A percentile compares a stretch with the other conserved stretches of the same genome.
phyloP scores from a whole-genome alignment of 345 rosid species.

The Kandelia obovata region DNA sequence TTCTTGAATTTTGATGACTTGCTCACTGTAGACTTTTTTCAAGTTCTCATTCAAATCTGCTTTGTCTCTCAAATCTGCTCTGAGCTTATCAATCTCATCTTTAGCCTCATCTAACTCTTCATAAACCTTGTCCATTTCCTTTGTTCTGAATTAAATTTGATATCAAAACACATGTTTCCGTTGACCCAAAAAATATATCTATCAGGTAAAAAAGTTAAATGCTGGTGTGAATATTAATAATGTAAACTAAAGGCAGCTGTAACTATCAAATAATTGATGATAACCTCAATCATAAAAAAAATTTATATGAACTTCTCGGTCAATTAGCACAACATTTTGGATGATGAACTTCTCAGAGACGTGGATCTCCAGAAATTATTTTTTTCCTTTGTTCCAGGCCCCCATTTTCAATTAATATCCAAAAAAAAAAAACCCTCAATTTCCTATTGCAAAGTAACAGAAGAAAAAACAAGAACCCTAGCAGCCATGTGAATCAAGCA shows the following conservation, averaged over 20 bases:
- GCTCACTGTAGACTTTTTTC: constrained; percentile 43
- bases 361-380: background rate
- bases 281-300: too few species aligned
- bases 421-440: background rate
- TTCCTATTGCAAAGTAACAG: background rate
- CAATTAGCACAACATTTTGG: too few species aligned
- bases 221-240: background rate
- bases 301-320: too few species aligned
- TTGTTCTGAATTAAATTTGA: constrained; percentile 1
- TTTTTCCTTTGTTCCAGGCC: background rate
- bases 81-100: constrained; percentile 55
- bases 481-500: background rate
- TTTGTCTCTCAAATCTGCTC: constrained; percentile 40
- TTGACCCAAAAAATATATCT: background rate
- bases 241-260: background rate
- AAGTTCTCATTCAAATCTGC: constrained; percentile 42
- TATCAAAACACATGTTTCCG: background rate
- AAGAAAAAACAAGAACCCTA: background rate
- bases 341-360: background rate
- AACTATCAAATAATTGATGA: too few species aligned
- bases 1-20: constrained; percentile 36
- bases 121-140: constrained; percentile 44
- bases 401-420: background rate
- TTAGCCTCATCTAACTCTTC: constrained; percentile 64
- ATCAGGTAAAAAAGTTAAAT: background rate